Evolutionary conservation across 305 asterid species (phyloP).

Genomic region (Vinca major): DNA sequence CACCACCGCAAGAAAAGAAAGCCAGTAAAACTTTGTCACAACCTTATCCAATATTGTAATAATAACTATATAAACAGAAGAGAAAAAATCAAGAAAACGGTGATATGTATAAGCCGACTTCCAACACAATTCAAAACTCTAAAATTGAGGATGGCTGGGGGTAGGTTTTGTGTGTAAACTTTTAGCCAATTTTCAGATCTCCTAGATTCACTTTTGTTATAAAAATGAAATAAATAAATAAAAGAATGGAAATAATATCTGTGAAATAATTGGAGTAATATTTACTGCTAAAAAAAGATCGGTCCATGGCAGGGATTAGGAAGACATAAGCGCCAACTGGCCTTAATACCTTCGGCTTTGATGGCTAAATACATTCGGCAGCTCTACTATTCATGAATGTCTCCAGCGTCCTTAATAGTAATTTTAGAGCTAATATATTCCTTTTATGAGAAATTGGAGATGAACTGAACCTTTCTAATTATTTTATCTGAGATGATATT

Average conservation of each 20-base stretch:
- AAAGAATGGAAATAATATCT: background rate
- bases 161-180: slow-evolving; percentile 8
- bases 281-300: background rate
- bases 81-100: too few relatives aligned
- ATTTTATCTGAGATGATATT: too few relatives aligned
- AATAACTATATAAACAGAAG: background rate
- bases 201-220: background rate
- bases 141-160: slow-evolving; percentile 15
- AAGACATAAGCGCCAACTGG: background rate
- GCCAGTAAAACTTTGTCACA: background rate
- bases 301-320: too few relatives aligned
- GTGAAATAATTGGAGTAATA: background rate
- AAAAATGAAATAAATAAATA: background rate
- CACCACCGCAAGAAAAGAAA: slow-evolving; percentile 12
- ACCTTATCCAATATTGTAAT: background rate
- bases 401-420: too few relatives aligned
- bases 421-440: too few relatives aligned
- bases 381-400: too few relatives aligned
- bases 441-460: too few relatives aligned
- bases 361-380: too few relatives aligned
- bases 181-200: slow-evolving; percentile 5
- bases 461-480: too few relatives aligned
- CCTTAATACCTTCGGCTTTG: background rate
- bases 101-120: background rate
- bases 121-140: background rate